Conservation (phyloP, 805 yeast genomes). For the Saturnispora kantuleensis region DNA sequence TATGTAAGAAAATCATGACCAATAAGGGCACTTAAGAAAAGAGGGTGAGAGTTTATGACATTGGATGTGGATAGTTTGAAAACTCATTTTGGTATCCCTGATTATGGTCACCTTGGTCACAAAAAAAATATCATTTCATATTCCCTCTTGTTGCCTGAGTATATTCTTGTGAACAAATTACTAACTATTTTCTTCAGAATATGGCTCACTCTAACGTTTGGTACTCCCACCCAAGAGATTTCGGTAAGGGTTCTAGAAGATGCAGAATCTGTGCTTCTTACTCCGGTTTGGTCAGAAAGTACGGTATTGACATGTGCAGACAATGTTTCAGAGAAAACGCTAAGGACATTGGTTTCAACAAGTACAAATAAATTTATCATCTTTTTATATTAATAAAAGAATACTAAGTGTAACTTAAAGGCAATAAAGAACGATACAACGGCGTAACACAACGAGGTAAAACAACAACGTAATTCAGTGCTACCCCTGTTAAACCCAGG, state of each 20-base stretch:
- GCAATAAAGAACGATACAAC: background rate
- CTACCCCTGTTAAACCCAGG: too few relatives aligned
- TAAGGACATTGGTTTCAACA: conserved; percentile 97
- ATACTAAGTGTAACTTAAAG: background rate
- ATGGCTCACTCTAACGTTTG: conserved; percentile 99
- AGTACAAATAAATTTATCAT: conserved; percentile 68
- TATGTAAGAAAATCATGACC: too few relatives aligned
- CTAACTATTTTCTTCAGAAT: conserved; percentile 32
- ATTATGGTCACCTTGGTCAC: too few relatives aligned
- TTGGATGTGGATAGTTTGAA: background rate
- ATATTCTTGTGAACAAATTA: conserved; percentile 4
- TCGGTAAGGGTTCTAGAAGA: conserved; percentile 99
- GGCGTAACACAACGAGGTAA: too few relatives aligned
- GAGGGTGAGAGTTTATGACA: too few relatives aligned
- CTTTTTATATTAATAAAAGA: conserved; percentile 9
- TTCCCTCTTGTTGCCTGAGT: too few relatives aligned
- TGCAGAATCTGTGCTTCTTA: conserved; percentile 99
- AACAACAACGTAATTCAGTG: too few relatives aligned
- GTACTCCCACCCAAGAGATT: conserved; percentile 99
- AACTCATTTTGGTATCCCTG: too few relatives aligned
- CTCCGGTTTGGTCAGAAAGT: conserved; percentile 99
- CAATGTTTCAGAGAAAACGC: conserved; percentile 99
- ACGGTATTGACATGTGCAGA: conserved; percentile 99
- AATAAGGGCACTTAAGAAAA: too few relatives aligned
- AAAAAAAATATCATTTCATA: background rate